Evolutionary conservation across 768 basidiomycete species (phyloP).

Genomic region (Boletellus emodensis): DNA sequence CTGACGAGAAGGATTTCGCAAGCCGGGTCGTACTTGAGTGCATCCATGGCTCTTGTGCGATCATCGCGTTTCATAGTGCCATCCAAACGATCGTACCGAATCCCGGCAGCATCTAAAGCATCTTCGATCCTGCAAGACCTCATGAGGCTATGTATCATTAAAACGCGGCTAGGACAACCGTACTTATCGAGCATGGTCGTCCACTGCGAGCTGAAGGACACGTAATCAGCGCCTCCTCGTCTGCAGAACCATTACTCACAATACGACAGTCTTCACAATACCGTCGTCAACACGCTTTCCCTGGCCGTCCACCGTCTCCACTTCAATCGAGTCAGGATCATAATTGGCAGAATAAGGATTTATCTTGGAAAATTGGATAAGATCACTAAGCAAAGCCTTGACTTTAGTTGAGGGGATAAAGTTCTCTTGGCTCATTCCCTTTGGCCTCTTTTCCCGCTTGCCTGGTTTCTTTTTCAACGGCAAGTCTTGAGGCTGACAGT

Average conservation of each 20-base stretch:
- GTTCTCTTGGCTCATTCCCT: conserved; percentile 49
- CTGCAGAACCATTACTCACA: conserved; percentile 54
- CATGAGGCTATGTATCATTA: conserved; percentile 1
- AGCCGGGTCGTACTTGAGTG: conserved; percentile 81
- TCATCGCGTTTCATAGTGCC: conserved; percentile 98
- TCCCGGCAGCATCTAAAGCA: conserved; percentile 75
- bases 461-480: conserved; percentile 56
- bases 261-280: conserved; percentile 87
- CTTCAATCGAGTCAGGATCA: conserved; percentile 66
- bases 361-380: conserved; percentile 72
- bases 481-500: conserved; percentile 40
- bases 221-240: conserved; percentile 12
- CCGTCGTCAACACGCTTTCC: conserved; percentile 70
- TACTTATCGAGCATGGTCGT: conserved; percentile 91
- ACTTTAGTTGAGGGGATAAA: conserved; percentile 86
- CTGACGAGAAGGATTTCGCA: conserved; percentile 96
- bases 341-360: conserved; percentile 91
- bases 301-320: conserved; percentile 72
- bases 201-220: conserved; percentile 75
- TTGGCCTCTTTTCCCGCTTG: conserved; percentile 65
- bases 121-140: conserved; percentile 69
- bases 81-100: conserved; percentile 88
- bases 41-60: conserved; percentile 86
- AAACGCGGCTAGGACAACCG: conserved; percentile 1
- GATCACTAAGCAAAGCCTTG: conserved; percentile 73